Conservation (phyloP, 805 yeast species). For the Zygotorulaspora chibaensis region DNA sequence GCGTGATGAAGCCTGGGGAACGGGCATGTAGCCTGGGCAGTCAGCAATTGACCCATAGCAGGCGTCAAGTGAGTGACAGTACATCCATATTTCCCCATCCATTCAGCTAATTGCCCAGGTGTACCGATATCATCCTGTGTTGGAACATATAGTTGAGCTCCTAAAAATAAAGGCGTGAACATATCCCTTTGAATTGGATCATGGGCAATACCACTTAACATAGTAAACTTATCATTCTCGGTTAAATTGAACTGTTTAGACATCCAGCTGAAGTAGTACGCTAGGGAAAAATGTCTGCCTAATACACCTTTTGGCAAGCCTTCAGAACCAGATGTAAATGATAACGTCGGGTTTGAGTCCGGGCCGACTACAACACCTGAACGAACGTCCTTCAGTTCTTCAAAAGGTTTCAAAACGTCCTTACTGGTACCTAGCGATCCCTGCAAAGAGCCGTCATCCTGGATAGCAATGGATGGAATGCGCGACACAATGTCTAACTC, state of each 20-base stretch:
- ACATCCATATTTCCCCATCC: conserved; percentile 91
- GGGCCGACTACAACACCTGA: conserved; percentile 96
- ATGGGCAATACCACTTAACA: conserved; percentile 98
- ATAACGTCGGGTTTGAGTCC: conserved; percentile 92
- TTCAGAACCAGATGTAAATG: conserved; percentile 96
- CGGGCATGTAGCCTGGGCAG: conserved; percentile 89
- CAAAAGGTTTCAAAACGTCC: conserved; percentile 51
- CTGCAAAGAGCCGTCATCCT: conserved; percentile 70
- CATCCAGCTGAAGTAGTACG: conserved; percentile 99
- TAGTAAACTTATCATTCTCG: conserved; percentile 83
- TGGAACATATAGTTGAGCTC: conserved; percentile 90
- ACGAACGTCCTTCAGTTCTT: conserved; percentile 47
- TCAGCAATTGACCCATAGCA: conserved; percentile 96
- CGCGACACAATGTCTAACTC: conserved; percentile 70
- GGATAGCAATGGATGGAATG: conserved; percentile 72
- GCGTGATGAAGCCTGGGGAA: conserved; percentile 90
- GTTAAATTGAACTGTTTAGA: conserved; percentile 73
- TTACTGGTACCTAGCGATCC: conserved; percentile 39
- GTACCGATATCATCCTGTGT: conserved; percentile 98
- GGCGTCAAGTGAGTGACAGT: conserved; percentile 98
- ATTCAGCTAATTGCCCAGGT: conserved; percentile 93
- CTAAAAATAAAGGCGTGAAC: conserved; percentile 95
- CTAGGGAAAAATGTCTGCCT: conserved; percentile 95
- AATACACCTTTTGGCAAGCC: conserved; percentile 98
- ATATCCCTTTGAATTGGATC: conserved; percentile 99